Evolutionary conservation across 208 protist species (phyloP), one percentile per base, ranked within the genome.

Genomic region (Leishmania arabica): DNA sequence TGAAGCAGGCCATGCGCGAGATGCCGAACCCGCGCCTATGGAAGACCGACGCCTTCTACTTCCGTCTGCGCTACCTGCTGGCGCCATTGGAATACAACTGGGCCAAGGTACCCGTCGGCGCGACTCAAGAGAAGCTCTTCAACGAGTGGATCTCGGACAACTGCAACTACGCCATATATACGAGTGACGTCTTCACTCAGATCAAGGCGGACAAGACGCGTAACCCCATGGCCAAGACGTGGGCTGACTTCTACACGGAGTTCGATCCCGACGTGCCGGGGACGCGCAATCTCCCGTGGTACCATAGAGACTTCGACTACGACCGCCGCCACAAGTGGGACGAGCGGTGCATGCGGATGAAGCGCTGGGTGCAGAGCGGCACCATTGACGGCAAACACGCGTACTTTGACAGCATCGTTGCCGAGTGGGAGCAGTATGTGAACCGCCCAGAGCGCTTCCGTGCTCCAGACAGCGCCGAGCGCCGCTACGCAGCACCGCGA

Each of bases 291-390:
- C 88, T 97, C 56, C 94, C 94, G 54, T 97, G 94, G 94, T 97
- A 96, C 83, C 91, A 97, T 84, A 86, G 85, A 69, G 92, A 96
- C 49, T 97, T 97, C 74, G 86, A 97, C 87, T 97, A 97, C 84
- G 94, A 97, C 80, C 90, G 92, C 45, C 92, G 94, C 75, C 89
- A 97, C 80, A 96, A 95, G 83, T 97, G 94, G 93, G 94, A 97
- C 81, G 94, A 97, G 87, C 88, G 94, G 27, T 97, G 94, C 83
- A 97, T 97, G 94, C 85, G 94, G 64, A 97, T 97, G 94, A 97
- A 97, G 83, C 88, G 92, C 1, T 97, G 94, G 94, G 94, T 97
- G 76, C 94, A 97, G 84, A 94, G 92, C 78, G 94, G 94, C 68
- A 95, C 90, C 68, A 94, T 97, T 53, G 92, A 97, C 80, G 83